phyloP scores from a whole-genome alignment of 306 rosid species.

The Quercus wislizeni region DNA sequence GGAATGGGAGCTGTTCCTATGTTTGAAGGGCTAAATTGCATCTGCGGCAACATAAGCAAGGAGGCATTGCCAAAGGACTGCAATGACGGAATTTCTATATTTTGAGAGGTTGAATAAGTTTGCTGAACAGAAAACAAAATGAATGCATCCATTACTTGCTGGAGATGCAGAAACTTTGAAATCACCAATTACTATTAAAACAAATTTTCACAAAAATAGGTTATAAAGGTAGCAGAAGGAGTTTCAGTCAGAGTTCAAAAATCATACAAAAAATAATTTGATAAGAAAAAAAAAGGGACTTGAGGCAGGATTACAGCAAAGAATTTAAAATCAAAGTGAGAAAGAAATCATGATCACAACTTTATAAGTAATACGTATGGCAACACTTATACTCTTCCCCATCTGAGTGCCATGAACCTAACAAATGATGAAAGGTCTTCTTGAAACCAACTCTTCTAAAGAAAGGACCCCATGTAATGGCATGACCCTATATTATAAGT shows the following conservation, averaged over 20 bases:
- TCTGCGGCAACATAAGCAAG: constrained; percentile 46
- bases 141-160: constrained; percentile 83
- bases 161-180: constrained; percentile 61
- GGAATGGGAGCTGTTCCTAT: constrained; percentile 86
- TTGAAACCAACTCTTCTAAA: neutral
- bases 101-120: constrained; percentile 30
- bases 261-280: neutral
- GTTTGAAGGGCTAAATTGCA: constrained; percentile 58
- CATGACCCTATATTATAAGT: neutral
- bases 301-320: too few species aligned
- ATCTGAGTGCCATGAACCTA: neutral
- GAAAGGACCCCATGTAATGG: neutral
- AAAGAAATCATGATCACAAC: too few species aligned
- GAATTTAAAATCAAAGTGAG: too few species aligned
- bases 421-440: neutral
- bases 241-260: neutral
- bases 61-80: constrained; percentile 31
- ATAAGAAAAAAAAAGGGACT: neutral
- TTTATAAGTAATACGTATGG: neutral
- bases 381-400: neutral
- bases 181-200: constrained; percentile 17
- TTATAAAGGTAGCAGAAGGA: constrained; percentile 2
- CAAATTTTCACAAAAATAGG: constrained; percentile 7
- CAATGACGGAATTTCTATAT: constrained; percentile 33
- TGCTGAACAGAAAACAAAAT: constrained; percentile 78